phyloP scores from a whole-genome alignment of 768 basidiomycete species.

The Nidularia sp. region DNA sequence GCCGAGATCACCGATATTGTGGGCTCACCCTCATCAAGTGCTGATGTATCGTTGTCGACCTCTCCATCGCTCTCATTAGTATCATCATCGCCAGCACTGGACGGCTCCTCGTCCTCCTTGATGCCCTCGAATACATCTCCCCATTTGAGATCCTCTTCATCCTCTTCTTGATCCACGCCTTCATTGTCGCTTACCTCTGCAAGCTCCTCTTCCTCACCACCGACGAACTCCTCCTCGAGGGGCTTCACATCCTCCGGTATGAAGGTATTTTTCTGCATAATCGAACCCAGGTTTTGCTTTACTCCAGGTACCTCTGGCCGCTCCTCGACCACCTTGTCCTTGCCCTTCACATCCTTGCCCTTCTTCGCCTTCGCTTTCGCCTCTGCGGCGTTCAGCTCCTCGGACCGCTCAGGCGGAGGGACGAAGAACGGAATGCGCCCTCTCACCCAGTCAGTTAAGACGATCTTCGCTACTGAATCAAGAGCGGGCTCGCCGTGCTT shows the following conservation, averaged over 20 bases:
- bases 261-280: constrained; percentile 87
- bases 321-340: constrained; percentile 21
- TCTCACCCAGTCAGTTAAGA: constrained; percentile 95
- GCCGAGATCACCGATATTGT: not conserved
- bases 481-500: constrained; percentile 94
- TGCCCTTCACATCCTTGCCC: constrained; percentile 41
- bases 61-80: constrained; percentile 18
- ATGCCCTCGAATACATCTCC: constrained; percentile 79
- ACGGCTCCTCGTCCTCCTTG: constrained; percentile 19
- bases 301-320: constrained; percentile 53
- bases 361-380: constrained; percentile 41
- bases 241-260: constrained; percentile 78
- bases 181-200: constrained; percentile 31
- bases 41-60: constrained; percentile 4
- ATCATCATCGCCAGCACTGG: constrained; percentile 13
- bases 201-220: constrained; percentile 35
- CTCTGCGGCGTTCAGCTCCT: constrained; percentile 64
- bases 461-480: constrained; percentile 90
- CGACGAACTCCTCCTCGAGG: constrained; percentile 49
- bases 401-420: constrained; percentile 79
- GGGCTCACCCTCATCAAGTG: not conserved
- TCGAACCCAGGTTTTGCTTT: constrained; percentile 81
- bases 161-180: constrained; percentile 33
- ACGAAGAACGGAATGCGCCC: constrained; percentile 98
- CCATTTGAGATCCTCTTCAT: constrained; percentile 69